Conservation (phyloP, 352 stramenopile species). For the Elongisporangium undulatum region DNA sequence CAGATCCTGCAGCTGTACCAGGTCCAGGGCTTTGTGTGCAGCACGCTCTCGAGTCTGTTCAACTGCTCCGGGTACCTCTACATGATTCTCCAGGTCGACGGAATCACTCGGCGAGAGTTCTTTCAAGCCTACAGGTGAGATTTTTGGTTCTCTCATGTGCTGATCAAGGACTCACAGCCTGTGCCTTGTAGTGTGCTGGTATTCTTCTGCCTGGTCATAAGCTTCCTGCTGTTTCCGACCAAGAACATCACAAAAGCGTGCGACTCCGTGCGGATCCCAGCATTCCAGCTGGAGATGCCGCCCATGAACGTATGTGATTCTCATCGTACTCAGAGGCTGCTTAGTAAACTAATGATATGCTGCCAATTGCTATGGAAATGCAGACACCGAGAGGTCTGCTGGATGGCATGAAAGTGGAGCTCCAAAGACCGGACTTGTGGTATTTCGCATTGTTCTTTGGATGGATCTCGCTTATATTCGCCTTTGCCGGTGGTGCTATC, state of each 20-base stretch:
- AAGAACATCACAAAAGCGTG: slow-evolving; percentile 54
- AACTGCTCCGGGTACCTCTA: slow-evolving; percentile 86
- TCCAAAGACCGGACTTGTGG: slow-evolving; percentile 59
- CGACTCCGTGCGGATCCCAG: slow-evolving; percentile 43
- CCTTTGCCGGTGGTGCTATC: slow-evolving; percentile 70
- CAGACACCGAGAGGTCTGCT: slow-evolving; percentile 58
- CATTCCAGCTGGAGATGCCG: slow-evolving; percentile 46
- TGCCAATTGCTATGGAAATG: not conserved
- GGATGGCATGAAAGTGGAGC: slow-evolving; percentile 48
- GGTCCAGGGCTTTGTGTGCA: slow-evolving; percentile 73
- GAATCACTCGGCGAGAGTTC: slow-evolving; percentile 40
- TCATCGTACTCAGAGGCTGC: not conserved
- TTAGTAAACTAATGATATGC: too few relatives aligned
- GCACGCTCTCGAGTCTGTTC: slow-evolving; percentile 77
- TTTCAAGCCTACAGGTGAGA: slow-evolving; percentile 62
- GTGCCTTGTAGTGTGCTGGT: slow-evolving; percentile 31
- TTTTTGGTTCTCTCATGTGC: slow-evolving; percentile 4
- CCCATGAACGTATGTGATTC: slow-evolving; percentile 33
- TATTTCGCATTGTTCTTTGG: slow-evolving; percentile 77
- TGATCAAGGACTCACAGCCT: not conserved
- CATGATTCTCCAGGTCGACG: slow-evolving; percentile 66
- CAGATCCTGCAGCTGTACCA: slow-evolving; percentile 79
- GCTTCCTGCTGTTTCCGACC: slow-evolving; percentile 66
- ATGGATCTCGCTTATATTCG: slow-evolving; percentile 80
- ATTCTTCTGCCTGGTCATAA: slow-evolving; percentile 32